phyloP scores from a whole-genome alignment of 73 alveolate genomes.

The Paraurostyla sp. region DNA sequence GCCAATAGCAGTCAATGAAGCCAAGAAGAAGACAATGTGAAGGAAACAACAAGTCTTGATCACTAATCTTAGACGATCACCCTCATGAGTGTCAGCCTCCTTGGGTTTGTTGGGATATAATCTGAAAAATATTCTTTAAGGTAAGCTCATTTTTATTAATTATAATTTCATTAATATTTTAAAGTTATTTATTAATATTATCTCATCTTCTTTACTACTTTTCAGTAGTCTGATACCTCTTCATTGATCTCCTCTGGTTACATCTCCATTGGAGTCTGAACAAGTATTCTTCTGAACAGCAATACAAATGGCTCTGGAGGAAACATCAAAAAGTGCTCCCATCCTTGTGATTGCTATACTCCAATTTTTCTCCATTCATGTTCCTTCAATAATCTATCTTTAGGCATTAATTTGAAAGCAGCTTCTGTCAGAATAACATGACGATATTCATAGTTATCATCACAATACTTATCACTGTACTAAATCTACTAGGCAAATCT shows the following conservation, averaged over 20 bases:
- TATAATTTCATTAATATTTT: not conserved
- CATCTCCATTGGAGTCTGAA: too few relatives aligned
- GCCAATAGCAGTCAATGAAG: slow-evolving; percentile 3
- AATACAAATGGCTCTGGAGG: slow-evolving; percentile 79
- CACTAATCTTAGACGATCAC: not conserved
- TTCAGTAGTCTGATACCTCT: not conserved
- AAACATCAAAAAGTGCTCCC: slow-evolving; percentile 92
- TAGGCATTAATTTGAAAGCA: not conserved
- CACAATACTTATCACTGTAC: slow-evolving; percentile 60
- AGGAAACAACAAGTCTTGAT: not conserved
- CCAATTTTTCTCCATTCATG: slow-evolving; percentile 59
- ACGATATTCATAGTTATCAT: slow-evolving; percentile 47
- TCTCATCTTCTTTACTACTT: not conserved
- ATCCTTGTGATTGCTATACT: slow-evolving; percentile 64
- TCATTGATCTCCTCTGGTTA: too few relatives aligned
- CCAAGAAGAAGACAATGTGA: slow-evolving; percentile 26
- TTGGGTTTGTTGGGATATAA: slow-evolving; percentile 31
- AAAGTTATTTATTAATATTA: not conserved
- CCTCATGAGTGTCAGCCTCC: slow-evolving; percentile 20
- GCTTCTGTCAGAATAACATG: slow-evolving; percentile 39
- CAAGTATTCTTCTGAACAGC: slow-evolving; percentile 80
- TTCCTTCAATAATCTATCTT: slow-evolving; percentile 20
- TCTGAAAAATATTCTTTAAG: slow-evolving; percentile 3
- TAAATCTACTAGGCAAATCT: slow-evolving; percentile 25
- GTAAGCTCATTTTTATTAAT: not conserved